These are phyloP conservation scores for Yamadazyma kitorensis DNA, from an alignment of 805 yeast genomes.

Conservation along the genomic window DNA sequence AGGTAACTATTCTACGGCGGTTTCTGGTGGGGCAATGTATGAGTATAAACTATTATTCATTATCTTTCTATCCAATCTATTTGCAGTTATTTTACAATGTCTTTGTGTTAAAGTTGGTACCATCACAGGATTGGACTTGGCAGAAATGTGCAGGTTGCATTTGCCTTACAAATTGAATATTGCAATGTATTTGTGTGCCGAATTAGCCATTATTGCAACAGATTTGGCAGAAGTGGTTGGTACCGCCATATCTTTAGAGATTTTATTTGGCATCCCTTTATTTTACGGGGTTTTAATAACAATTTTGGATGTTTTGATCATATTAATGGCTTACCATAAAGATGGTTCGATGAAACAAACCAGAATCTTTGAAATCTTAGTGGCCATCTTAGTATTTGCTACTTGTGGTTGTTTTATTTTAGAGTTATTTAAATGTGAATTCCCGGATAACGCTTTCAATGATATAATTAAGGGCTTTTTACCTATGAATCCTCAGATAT, in stretches of 20 bases:
- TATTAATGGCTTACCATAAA: slow-evolving; percentile 84
- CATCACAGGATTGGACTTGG: slow-evolving; percentile 90
- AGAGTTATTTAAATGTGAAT: slow-evolving; percentile 55
- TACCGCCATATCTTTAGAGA: slow-evolving; percentile 91
- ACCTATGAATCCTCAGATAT: slow-evolving; percentile 44
- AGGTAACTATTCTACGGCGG: slow-evolving; percentile 94
- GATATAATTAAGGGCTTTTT: slow-evolving; percentile 43
- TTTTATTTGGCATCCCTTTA: slow-evolving; percentile 75
- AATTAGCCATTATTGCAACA: slow-evolving; percentile 88
- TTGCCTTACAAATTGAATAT: slow-evolving; percentile 61
- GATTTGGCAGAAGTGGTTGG: slow-evolving; percentile 98
- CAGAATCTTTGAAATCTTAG: slow-evolving; percentile 78
- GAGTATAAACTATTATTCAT: slow-evolving; percentile 77
- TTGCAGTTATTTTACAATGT: slow-evolving; percentile 85
- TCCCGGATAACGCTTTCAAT: slow-evolving; percentile 49
- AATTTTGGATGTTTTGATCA: slow-evolving; percentile 79
- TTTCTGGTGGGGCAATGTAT: slow-evolving; percentile 88
- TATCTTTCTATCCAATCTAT: slow-evolving; percentile 71
- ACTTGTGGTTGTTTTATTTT: slow-evolving; percentile 83
- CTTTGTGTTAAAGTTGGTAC: slow-evolving; percentile 87
- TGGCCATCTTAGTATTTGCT: slow-evolving; percentile 69
- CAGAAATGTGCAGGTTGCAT: slow-evolving; percentile 79
- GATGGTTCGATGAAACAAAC: slow-evolving; percentile 75
- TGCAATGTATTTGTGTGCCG: slow-evolving; percentile 72
- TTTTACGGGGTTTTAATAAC: slow-evolving; percentile 83